Base-by-base conservation (phyloP, 2,329 filamentous ascomycete species). In the Colletotrichum orbiculare region DNA sequence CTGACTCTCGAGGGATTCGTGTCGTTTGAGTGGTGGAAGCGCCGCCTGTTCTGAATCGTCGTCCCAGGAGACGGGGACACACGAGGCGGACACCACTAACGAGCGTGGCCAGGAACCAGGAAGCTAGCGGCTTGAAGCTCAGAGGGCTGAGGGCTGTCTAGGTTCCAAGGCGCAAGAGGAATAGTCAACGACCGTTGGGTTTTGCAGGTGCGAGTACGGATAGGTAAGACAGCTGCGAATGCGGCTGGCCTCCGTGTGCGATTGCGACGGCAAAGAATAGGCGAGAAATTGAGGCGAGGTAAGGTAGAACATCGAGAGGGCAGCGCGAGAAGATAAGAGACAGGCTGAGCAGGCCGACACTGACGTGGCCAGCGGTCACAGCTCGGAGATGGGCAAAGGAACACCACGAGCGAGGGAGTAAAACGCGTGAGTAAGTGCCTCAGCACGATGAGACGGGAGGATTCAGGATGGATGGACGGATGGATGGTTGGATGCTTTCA, bases 121-220 rank as follows among this genome's bases (percentile, higher is more conserved):
- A 50, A 12, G 46, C 45, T 58, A 15, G 33, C 12, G 15, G 8
- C 7, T 43, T 25, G 17, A 15, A 47, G 53, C 25, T 45, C 37
- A 12, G 45, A 45, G 34, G 17, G 13, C 34, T 37, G 42, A n/a
- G 25, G 33, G n/a, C 11, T 42, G n/a, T 33, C 56, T 15, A 38
- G 35, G n/a, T 12, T 15, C 47, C 25, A 52, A 39, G 47, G 56
- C 47, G n/a, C 42, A 39, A 41, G 58, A 17, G 42, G 35, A 38
- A 41, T 56, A 53, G 53, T 33, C 54, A 45, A 57, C 15, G 34
- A 43, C 46, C 46, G 46, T 62, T 48, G 56, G 56, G 48, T 25
- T 54, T 15, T 13, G 42, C 49, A 17, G 25, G 25, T 25, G 25
- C 25, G 25, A 25, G 25, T 25, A 25, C 25, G 25, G 25, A 25